Conservation (phyloP, 805 yeast genomes). For the Metschnikowia colocasiae region DNA sequence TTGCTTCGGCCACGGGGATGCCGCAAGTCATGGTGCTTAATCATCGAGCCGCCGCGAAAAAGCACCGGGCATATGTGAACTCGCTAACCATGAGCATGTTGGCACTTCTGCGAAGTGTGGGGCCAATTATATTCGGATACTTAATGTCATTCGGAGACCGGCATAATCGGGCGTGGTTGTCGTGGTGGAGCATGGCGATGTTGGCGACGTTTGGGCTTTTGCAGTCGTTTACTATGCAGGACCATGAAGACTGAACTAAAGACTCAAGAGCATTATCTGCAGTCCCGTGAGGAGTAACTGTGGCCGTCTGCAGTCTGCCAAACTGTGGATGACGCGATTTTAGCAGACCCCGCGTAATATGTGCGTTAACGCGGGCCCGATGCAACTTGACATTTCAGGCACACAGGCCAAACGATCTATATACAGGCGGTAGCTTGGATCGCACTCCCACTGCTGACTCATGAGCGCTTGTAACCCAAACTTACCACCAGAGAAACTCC, state of each 20-base stretch:
- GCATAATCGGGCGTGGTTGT: slow-evolving; percentile 24
- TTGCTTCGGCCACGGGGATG: slow-evolving; percentile 34
- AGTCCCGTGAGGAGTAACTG: too few relatives aligned
- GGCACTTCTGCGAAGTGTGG: slow-evolving; percentile 31
- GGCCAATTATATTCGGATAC: slow-evolving; percentile 34
- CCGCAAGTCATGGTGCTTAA: slow-evolving; percentile 34
- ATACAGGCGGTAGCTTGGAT: background rate
- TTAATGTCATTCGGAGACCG: slow-evolving; percentile 32
- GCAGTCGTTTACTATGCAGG: slow-evolving; percentile 28
- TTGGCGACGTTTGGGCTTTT: slow-evolving; percentile 27
- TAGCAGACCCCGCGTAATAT: background rate
- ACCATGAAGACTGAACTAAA: slow-evolving; percentile 29
- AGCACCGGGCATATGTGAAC: slow-evolving; percentile 36
- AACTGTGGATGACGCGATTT: too few relatives aligned
- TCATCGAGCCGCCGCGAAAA: slow-evolving; percentile 33
- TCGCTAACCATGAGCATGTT: slow-evolving; percentile 31
- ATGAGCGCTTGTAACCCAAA: too few relatives aligned
- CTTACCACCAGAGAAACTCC: too few relatives aligned
- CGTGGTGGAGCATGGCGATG: slow-evolving; percentile 34
- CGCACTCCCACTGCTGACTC: background rate
- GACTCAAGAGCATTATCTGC: too few relatives aligned
- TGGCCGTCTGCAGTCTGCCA: background rate
- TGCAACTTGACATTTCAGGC: background rate
- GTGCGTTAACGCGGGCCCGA: background rate
- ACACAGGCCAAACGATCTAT: background rate